These are phyloP conservation scores for Cucurbita pepo DNA, from an alignment of 306 rosid species.

Conservation along the genomic window DNA sequence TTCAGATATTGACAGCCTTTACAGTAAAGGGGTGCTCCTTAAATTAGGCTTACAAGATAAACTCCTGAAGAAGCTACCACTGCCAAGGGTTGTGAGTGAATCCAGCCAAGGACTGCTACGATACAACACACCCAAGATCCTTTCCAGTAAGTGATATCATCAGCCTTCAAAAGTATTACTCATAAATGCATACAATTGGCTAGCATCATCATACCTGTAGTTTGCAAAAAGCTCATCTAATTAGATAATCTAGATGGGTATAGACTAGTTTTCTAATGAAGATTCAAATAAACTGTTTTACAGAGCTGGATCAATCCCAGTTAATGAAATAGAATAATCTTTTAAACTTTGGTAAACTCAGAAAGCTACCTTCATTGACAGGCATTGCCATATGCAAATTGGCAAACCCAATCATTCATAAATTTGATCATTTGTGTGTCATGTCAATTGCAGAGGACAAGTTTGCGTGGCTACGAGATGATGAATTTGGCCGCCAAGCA, in stretches of 20 bases:
- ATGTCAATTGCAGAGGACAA: constrained; percentile 57
- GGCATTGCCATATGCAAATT: neutral
- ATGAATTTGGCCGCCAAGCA: constrained; percentile 87
- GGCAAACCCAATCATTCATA: neutral
- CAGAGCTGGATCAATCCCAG: neutral
- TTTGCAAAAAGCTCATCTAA: neutral
- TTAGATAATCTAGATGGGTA: neutral
- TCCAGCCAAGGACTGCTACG: constrained; percentile 49
- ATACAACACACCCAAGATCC: constrained; percentile 64
- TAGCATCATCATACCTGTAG: neutral
- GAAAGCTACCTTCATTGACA: neutral
- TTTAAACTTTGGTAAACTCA: neutral
- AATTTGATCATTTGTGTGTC: neutral
- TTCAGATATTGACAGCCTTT: constrained; percentile 77
- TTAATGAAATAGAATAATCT: neutral
- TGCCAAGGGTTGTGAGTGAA: constrained; percentile 44
- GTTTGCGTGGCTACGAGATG: constrained; percentile 85
- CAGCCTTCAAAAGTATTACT: neutral
- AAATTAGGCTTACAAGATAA: constrained; percentile 57
- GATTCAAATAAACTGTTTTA: neutral
- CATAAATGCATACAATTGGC: neutral
- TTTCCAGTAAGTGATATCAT: constrained; percentile 53
- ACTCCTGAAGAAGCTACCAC: constrained; percentile 42
- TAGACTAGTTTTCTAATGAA: neutral
- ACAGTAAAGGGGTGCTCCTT: constrained; percentile 55